phyloP scores from a whole-genome alignment of 176 grass and related monocot species.

The Eragrostis nindensis region DNA sequence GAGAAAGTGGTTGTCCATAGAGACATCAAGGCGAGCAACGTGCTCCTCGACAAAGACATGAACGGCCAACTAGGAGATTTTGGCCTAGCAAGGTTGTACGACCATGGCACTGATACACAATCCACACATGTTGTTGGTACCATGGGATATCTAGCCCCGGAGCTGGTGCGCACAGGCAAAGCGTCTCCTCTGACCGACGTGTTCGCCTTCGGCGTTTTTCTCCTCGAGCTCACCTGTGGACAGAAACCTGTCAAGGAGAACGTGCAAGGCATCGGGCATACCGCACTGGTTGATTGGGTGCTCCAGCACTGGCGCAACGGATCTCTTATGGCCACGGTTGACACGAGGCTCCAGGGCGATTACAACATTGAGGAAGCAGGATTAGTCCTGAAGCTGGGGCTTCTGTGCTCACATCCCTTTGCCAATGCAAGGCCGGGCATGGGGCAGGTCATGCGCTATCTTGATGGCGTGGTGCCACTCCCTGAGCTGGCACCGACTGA shows the following conservation, averaged over 20 bases:
- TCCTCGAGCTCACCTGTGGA: neutral
- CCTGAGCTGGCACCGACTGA: neutral
- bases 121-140: neutral
- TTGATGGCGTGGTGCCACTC: neutral
- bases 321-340: neutral
- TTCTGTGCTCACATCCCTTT: slow-evolving; percentile 13
- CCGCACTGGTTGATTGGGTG: neutral
- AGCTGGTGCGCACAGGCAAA: neutral
- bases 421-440: neutral
- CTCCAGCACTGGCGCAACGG: neutral
- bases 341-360: neutral
- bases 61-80: neutral
- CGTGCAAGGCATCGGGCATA: neutral
- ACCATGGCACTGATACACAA: neutral
- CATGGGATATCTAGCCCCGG: neutral
- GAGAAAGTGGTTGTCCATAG: neutral
- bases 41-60: neutral
- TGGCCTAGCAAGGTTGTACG: neutral
- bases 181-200: neutral
- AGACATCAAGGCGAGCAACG: neutral
- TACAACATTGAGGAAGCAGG: neutral
- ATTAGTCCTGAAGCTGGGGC: neutral
- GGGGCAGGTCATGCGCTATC: slow-evolving; percentile 6
- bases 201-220: neutral
- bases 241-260: neutral